Evolutionary conservation across 345 rosid genomes (phyloP), one percentile per base, ranked within the genome.

Genomic region (Pistacia atlantica): DNA sequence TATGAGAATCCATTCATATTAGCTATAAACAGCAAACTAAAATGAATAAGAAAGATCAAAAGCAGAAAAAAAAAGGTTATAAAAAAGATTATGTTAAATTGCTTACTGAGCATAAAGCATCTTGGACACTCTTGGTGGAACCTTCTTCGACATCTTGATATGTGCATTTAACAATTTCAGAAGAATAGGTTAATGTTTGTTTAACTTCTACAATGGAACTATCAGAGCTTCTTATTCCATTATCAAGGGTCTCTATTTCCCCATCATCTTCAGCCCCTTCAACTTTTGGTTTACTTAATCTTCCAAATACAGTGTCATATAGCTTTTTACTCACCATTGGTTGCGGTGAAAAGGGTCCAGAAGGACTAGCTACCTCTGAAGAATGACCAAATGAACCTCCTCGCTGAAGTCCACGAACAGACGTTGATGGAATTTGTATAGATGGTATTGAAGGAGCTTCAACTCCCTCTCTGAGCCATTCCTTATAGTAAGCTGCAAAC

Each of bases 401-500:
- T 20, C 52, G 77, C 69, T 67, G 80, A 69, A 72, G 66, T 48
- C 72, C 78, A 49, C 20, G 78, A 71, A 80, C 66, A 59, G 91
- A 82, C 16, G 74, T 60, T 25, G 84, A 74, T 13, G 92, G 92
- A 66, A 89, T 64, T 67, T 28, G 71, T 72, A 91, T 75, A 0
- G 83, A 79, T 79, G 95, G 95, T 71, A 89, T 35, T 4, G 88
- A 37, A 42, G 95, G 90, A 79, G 80, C 85, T 80, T 87, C 90
- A 45, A 84, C 54, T 8, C 88, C 88, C 64, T 81, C 91, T 6
- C 85, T 77, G 58, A 91, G 89, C 95, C 95, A 89, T 62, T 86
- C 89, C 87, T 81, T 87, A 89, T 89, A 91, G 84, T 91, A 91
- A 74, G 66, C 77, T 73, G 92, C 90, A 74, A 89, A 81, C 69